phyloP scores from a whole-genome alignment of 1,284 basidiomycete species.

The Ceratobasidium sp. region DNA sequence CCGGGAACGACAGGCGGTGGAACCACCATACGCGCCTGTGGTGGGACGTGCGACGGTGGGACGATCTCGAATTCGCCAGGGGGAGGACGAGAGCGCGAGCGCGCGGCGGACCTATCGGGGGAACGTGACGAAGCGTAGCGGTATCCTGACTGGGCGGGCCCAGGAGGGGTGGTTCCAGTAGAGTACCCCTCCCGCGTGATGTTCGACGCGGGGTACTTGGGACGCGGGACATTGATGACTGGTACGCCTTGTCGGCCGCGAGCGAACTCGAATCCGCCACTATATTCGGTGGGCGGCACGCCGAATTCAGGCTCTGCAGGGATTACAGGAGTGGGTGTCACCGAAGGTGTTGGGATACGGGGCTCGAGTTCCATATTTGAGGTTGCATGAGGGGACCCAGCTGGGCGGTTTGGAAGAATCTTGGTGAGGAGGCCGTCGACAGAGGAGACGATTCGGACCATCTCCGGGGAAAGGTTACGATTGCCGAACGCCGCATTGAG shows the following conservation, averaged over 20 bases:
- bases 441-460: slow-evolving; percentile 40
- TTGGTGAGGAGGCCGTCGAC: slow-evolving; percentile 36
- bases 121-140: slow-evolving; percentile 18
- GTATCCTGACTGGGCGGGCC: slow-evolving; percentile 12
- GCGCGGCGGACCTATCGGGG: slow-evolving; percentile 23
- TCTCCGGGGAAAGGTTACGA: slow-evolving; percentile 35
- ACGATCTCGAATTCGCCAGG: slow-evolving; percentile 39
- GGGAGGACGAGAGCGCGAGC: slow-evolving; percentile 30
- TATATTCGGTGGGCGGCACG: slow-evolving; percentile 17
- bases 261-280: slow-evolving; percentile 27
- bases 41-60: slow-evolving; percentile 26
- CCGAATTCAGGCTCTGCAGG: slow-evolving; percentile 36
- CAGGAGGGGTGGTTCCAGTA: slow-evolving; percentile 34
- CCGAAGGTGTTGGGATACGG: slow-evolving; percentile 36
- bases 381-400: slow-evolving; percentile 12
- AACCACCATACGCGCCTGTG: slow-evolving; percentile 33
- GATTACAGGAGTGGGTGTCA: slow-evolving; percentile 22
- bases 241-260: slow-evolving; percentile 34
- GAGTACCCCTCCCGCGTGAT: slow-evolving; percentile 33
- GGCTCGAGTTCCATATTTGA: slow-evolving; percentile 34
- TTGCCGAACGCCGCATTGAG: slow-evolving; percentile 17
- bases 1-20: slow-evolving; percentile 37
- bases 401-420: slow-evolving; percentile 33
- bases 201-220: slow-evolving; percentile 38
- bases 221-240: slow-evolving; percentile 38